Conservation (phyloP, 176 grass and related monocot genomes). For the Echinochloa phyllopogon region DNA sequence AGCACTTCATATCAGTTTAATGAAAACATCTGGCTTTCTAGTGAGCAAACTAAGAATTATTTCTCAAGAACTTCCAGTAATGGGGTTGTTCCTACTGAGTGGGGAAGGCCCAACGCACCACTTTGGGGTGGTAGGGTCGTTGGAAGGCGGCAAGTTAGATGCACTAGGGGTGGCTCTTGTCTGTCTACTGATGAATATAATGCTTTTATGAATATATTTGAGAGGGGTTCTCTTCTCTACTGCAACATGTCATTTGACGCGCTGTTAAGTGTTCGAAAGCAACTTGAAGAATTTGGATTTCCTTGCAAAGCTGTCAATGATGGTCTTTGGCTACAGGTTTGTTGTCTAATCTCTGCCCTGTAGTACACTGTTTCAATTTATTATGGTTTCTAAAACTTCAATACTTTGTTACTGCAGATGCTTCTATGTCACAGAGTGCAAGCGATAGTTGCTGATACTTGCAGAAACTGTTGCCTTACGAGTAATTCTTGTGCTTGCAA, state of each 20-base stretch:
- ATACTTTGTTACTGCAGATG: slow-evolving; percentile 73
- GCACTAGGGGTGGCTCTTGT: slow-evolving; percentile 59
- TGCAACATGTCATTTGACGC: slow-evolving; percentile 99
- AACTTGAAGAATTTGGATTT: slow-evolving; percentile 97
- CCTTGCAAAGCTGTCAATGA: slow-evolving; percentile 99
- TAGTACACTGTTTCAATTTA: slow-evolving; percentile 39
- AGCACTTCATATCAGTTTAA: slow-evolving; percentile 69
- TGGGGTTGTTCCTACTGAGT: slow-evolving; percentile 57
- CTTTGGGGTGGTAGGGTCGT: slow-evolving; percentile 87
- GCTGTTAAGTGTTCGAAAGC: slow-evolving; percentile 81
- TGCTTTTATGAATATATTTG: slow-evolving; percentile 97
- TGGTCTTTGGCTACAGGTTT: slow-evolving; percentile 98
- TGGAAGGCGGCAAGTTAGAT: slow-evolving; percentile 73
- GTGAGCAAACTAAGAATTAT: slow-evolving; percentile 61
- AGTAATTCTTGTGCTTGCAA: slow-evolving; percentile 91
- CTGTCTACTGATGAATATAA: slow-evolving; percentile 83
- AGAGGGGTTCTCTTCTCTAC: slow-evolving; percentile 95
- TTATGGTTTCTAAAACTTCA: slow-evolving; percentile 40
- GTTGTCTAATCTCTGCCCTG: slow-evolving; percentile 19
- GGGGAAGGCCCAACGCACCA: slow-evolving; percentile 67
- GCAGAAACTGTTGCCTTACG: slow-evolving; percentile 91
- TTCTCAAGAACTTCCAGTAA: slow-evolving; percentile 58
- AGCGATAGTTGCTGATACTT: slow-evolving; percentile 87
- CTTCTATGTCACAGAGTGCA: slow-evolving; percentile 92
- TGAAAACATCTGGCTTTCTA: slow-evolving; percentile 70